phyloP scores from a whole-genome alignment of 495 filamentous ascomycete genomes.

The Annulohypoxylon stygium region DNA sequence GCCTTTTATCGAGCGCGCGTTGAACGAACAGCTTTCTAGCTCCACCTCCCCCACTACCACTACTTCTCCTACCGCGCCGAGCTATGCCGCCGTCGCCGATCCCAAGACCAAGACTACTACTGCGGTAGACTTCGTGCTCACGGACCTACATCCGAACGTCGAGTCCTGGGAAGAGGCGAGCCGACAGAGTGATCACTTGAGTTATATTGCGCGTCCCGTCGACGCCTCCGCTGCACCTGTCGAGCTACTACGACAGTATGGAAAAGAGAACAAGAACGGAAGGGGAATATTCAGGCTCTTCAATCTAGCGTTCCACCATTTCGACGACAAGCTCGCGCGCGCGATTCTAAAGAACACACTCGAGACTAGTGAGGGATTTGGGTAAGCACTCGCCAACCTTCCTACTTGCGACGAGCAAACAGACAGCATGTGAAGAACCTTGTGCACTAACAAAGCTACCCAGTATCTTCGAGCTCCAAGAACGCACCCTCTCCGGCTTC shows the following conservation, averaged over 20 bases:
- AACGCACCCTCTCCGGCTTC: conserved; percentile 66
- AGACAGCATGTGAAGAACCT: neutral
- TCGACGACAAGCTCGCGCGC: conserved; percentile 70
- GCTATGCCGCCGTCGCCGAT: conserved; percentile 46
- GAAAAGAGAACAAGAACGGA: conserved; percentile 44
- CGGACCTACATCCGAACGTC: conserved; percentile 76
- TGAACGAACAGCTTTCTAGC: conserved; percentile 37
- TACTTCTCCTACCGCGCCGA: conserved; percentile 36
- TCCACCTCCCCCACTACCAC: conserved; percentile 19
- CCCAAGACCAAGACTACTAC: conserved; percentile 28
- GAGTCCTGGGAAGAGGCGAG: conserved; percentile 69
- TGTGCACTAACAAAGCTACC: neutral
- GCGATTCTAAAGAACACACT: conserved; percentile 72
- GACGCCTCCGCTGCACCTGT: conserved; percentile 70
- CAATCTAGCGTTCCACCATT: conserved; percentile 83
- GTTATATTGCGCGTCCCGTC: conserved; percentile 68
- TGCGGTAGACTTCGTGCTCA: conserved; percentile 72
- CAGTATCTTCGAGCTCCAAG: conserved; percentile 81
- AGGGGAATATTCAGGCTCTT: conserved; percentile 73
- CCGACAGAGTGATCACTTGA: conserved; percentile 62
- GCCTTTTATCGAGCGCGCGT: conserved; percentile 67
- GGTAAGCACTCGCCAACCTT: conserved; percentile 52
- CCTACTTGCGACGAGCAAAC: neutral
- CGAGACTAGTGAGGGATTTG: conserved; percentile 73
- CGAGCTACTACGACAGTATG: conserved; percentile 56